These are phyloP conservation scores for Syzygium aqueum DNA, from an alignment of 345 rosid species.

Conservation along the genomic window DNA sequence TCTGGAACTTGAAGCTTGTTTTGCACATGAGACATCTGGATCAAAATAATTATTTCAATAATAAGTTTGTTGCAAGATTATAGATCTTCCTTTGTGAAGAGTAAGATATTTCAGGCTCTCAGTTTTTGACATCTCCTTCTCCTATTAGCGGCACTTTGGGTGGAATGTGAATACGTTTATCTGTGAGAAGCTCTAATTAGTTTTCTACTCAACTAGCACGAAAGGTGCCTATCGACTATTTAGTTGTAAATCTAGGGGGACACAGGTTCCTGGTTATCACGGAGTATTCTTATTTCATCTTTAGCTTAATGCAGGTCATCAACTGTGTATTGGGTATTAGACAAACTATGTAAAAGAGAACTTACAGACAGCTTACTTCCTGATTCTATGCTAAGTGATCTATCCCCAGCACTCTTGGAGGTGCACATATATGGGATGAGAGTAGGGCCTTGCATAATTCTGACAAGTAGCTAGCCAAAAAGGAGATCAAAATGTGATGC, in stretches of 20 bases:
- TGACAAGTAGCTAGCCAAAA: not conserved
- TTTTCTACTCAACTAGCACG: not conserved
- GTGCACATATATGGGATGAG: not conserved
- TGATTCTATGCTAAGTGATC: not conserved
- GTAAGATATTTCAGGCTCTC: not conserved
- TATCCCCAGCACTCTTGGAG: not conserved
- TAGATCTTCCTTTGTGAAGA: not conserved
- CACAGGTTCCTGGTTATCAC: not conserved
- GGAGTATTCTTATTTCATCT: not conserved
- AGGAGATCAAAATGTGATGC: not conserved
- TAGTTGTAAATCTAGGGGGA: not conserved
- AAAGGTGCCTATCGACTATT: not conserved
- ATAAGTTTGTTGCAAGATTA: not conserved
- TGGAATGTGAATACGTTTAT: not conserved
- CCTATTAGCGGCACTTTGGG: not conserved
- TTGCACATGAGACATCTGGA: not conserved
- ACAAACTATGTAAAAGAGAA: not conserved
- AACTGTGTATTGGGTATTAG: not conserved
- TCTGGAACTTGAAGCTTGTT: not conserved
- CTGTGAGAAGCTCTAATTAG: not conserved
- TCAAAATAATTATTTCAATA: not conserved
- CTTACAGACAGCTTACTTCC: not conserved
- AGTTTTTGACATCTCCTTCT: not conserved
- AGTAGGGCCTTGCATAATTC: not conserved
- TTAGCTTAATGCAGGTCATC: not conserved